phyloP scores from a whole-genome alignment of 2,329 filamentous ascomycete genomes.

The Ascochyta viciae-villosae region DNA sequence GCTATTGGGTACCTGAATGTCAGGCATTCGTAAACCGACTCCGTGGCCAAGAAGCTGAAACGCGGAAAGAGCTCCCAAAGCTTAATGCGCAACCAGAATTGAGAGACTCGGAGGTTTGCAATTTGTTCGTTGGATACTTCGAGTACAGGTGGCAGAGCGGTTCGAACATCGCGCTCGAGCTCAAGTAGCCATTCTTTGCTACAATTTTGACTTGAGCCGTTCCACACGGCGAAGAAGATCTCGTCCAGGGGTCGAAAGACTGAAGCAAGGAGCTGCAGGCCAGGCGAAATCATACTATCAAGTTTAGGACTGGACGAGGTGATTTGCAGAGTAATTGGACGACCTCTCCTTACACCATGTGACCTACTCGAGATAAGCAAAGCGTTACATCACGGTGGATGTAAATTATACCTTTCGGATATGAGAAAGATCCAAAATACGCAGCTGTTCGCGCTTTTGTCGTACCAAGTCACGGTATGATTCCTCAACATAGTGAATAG shows the following conservation, averaged over 20 bases:
- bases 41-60: constrained; percentile 60
- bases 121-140: constrained; percentile 61
- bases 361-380: constrained; percentile 54
- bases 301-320: constrained; percentile 71
- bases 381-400: neutral
- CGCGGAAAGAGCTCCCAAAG: constrained; percentile 68
- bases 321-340: constrained; percentile 73
- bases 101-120: constrained; percentile 64
- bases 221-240: constrained; percentile 69
- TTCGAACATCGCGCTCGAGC: constrained; percentile 69
- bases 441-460: constrained; percentile 14
- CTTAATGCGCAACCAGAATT: constrained; percentile 71
- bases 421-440: constrained; percentile 38
- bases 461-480: constrained; percentile 23
- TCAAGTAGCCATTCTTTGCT: constrained; percentile 63
- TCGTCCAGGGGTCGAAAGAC: constrained; percentile 73
- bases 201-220: constrained; percentile 66
- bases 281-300: constrained; percentile 66
- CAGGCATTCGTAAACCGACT: constrained; percentile 59
- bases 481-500: constrained; percentile 51
- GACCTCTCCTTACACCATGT: constrained; percentile 74
- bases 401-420: constrained; percentile 30
- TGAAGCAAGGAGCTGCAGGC: constrained; percentile 64
- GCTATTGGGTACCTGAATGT: constrained; percentile 70
- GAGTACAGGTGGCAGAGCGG: constrained; percentile 61